Evolutionary conservation across 2,329 filamentous ascomycete genomes (phyloP).

Genomic region (Botrytis deweyae): DNA sequence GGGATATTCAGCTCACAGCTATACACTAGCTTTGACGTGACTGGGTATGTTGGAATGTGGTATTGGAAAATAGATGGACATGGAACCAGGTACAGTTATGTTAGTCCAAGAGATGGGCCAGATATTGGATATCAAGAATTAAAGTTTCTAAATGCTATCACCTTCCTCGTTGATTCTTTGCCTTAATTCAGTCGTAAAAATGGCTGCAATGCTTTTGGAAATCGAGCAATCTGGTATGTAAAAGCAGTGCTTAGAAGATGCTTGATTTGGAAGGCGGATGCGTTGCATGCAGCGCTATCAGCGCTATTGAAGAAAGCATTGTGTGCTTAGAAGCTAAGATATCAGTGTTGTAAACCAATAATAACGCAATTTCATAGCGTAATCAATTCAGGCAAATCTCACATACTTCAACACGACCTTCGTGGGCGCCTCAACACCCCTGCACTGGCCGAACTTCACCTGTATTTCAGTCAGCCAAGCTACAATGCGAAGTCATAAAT

Average conservation of each 20-base stretch:
- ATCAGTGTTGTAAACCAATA: neutral
- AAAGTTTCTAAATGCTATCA: neutral
- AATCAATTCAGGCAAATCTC: conserved; percentile 9
- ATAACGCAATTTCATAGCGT: neutral
- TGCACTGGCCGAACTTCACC: neutral
- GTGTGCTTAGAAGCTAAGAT: neutral
- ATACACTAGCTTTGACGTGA: neutral
- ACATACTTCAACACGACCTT: neutral
- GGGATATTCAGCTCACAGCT: neutral
- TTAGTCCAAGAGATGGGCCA: neutral
- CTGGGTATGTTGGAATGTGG: neutral
- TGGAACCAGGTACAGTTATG: neutral
- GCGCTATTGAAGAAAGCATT: neutral
- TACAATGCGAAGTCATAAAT: neutral
- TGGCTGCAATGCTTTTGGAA: neutral
- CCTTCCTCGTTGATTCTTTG: neutral
- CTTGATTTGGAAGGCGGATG: neutral
- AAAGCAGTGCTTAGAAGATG: neutral
- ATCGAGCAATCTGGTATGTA: neutral
- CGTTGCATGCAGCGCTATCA: neutral
- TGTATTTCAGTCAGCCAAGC: neutral
- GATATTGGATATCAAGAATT: neutral
- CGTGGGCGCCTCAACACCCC: neutral
- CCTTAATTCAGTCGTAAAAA: neutral
- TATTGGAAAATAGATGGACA: neutral